A percentile compares a stretch with the other conserved stretches of the same genome.
Evolutionary conservation across 495 filamentous ascomycete genomes (phyloP).

Genomic region (Hapsidospora chrysogenum): DNA sequence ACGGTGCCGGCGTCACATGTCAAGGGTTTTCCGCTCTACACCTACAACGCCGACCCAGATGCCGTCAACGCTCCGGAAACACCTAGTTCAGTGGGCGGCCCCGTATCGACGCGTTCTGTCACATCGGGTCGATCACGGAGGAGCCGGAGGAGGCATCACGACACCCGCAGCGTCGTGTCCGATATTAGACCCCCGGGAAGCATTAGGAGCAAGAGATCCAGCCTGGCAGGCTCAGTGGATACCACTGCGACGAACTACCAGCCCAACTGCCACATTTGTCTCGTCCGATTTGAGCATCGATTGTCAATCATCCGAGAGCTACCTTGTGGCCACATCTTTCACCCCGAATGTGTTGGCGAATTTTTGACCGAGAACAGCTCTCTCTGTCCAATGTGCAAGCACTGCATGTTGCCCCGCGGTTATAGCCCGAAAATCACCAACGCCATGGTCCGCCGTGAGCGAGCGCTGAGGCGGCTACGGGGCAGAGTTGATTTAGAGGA

Average conservation of each 20-base stretch:
- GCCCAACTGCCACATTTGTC: conserved; percentile 69
- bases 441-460: conserved; percentile 61
- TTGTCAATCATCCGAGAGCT: conserved; percentile 62
- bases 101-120: background rate
- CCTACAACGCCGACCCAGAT: conserved; percentile 38
- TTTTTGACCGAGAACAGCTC: conserved; percentile 56
- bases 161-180: conserved; percentile 3
- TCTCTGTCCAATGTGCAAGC: conserved; percentile 79
- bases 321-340: conserved; percentile 80
- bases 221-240: conserved; percentile 3
- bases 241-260: conserved; percentile 37
- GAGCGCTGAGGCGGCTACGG: conserved; percentile 29
- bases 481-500: conserved; percentile 10
- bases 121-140: conserved; percentile 1
- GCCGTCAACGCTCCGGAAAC: background rate
- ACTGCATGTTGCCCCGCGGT: conserved; percentile 47
- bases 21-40: conserved; percentile 55
- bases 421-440: conserved; percentile 65
- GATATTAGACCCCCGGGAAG: conserved; percentile 3
- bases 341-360: conserved; percentile 73
- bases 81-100: conserved; percentile 1
- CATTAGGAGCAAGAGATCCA: conserved; percentile 4
- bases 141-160: conserved; percentile 1
- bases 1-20: conserved; percentile 54
- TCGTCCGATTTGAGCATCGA: conserved; percentile 58